phyloP scores from a whole-genome alignment of 1,284 basidiomycete genomes.

The Entoloma clypeatum region DNA sequence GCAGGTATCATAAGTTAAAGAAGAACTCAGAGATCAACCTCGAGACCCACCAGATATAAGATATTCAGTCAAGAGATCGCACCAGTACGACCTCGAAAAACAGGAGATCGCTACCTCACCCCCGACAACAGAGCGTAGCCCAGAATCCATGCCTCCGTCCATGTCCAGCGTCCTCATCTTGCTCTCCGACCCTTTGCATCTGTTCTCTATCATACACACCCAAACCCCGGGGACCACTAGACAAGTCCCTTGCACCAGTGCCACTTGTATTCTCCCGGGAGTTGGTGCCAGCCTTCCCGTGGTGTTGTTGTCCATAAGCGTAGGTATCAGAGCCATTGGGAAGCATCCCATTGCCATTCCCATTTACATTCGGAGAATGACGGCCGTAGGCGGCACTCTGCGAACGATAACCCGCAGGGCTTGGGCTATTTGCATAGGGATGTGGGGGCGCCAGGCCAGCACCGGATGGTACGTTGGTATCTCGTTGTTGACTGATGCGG shows the following conservation, averaged over 20 bases:
- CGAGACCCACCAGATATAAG: constrained; percentile 16
- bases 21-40: background rate
- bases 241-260: constrained; percentile 30
- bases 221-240: constrained; percentile 44
- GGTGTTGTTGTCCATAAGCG: constrained; percentile 50
- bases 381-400: constrained; percentile 46
- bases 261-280: constrained; percentile 45
- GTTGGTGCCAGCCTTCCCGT: constrained; percentile 42
- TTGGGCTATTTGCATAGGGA: constrained; percentile 64
- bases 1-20: background rate
- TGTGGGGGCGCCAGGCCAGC: constrained; percentile 51
- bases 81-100: constrained; percentile 17
- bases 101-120: constrained; percentile 21
- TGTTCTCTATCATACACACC: constrained; percentile 55
- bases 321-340: constrained; percentile 57
- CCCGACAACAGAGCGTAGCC: constrained; percentile 47
- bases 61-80: constrained; percentile 17
- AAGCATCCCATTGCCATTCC: constrained; percentile 39
- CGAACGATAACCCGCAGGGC: constrained; percentile 49
- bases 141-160: constrained; percentile 46
- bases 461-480: constrained; percentile 33
- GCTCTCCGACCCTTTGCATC: constrained; percentile 44
- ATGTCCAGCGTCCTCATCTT: constrained; percentile 47
- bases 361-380: constrained; percentile 46
- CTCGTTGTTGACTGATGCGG: constrained; percentile 60